Evolutionary conservation across 345 rosid genomes (phyloP).

Genomic region (Arabidopsis arenosa): DNA sequence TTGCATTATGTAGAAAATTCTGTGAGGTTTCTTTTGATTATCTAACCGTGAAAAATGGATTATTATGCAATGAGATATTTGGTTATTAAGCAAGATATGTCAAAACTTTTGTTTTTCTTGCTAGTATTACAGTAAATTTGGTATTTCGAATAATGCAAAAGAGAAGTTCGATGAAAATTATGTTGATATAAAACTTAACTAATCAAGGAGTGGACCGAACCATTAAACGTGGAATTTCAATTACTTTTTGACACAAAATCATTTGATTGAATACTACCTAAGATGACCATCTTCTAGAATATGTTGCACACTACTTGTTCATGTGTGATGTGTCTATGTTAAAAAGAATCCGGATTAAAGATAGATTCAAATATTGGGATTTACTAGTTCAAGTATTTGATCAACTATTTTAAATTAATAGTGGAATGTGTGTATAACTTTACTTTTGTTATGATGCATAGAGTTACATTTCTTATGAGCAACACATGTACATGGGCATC

Average conservation of each 20-base stretch:
- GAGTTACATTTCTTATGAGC: conserved; percentile 3
- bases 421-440: background rate
- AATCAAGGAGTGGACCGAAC: conserved; percentile 23
- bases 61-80: conserved; percentile 35
- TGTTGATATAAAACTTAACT: background rate
- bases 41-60: background rate
- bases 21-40: conserved; percentile 56
- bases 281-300: conserved; percentile 38
- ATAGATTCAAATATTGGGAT: background rate
- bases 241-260: background rate
- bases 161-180: background rate
- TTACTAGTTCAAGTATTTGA: conserved; percentile 2
- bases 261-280: conserved; percentile 3
- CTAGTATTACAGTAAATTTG: conserved; percentile 43
- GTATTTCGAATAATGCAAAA: conserved; percentile 1
- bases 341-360: background rate
- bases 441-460: conserved; percentile 3
- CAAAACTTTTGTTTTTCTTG: conserved; percentile 52
- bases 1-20: conserved; percentile 45
- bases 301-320: conserved; percentile 2
- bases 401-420: background rate
- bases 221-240: background rate
- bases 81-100: conserved; percentile 55
- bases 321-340: background rate
- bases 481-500: background rate